Evolutionary conservation across 495 filamentous ascomycete genomes (phyloP), one percentile per base, ranked within the genome.

Genomic region (Bathelium albidoporum): DNA sequence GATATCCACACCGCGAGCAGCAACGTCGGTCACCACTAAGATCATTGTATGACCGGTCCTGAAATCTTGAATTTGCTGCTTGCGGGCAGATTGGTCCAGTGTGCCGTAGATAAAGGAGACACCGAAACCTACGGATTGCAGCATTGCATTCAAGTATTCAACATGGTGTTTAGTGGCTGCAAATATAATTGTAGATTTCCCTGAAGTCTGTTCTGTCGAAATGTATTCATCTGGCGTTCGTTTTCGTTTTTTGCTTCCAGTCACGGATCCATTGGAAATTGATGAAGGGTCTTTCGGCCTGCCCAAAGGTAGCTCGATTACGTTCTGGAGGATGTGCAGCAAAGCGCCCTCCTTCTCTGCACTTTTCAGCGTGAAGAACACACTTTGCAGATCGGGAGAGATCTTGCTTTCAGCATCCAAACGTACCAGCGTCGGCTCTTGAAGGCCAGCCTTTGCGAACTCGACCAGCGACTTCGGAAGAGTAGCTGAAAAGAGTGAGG

Each of bases 1-100:
- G 65, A 97, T 96, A 85, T 99, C 94, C 64, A 99, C 95, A 81
- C 94, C 94, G 78, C 94, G 82, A 12, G 94, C 94, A 14, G 95
- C 94, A 34, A 99, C 91, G 73, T 99, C 94, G 4, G 94, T 99
- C 34, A 96, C 92, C n/a, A 98, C 90, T 0, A 98, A 76, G 53
- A 98, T 91, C 68, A 94, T 89, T 0, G 94, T 88, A 59, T 86
- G 77, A 24, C 95, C 94, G 10, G 78, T 81, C 59, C 94, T 79
- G 73, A 98, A 98, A 53, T 89, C 86, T 66, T 91, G 83, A 16
- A 98, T 90, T 71, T 97, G 91, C 14, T 89, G 85, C 71, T 89
- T 90, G 69, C 94, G 85, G 22, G 94, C 94, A 11, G 87, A 90
- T 68, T 97, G 95, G 70, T 98, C 94, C 36, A 98, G 79, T 1